Evolutionary conservation across 2,329 filamentous ascomycete species (phyloP).

Genomic region (Stagonosporopsis cucurbitacearum): DNA sequence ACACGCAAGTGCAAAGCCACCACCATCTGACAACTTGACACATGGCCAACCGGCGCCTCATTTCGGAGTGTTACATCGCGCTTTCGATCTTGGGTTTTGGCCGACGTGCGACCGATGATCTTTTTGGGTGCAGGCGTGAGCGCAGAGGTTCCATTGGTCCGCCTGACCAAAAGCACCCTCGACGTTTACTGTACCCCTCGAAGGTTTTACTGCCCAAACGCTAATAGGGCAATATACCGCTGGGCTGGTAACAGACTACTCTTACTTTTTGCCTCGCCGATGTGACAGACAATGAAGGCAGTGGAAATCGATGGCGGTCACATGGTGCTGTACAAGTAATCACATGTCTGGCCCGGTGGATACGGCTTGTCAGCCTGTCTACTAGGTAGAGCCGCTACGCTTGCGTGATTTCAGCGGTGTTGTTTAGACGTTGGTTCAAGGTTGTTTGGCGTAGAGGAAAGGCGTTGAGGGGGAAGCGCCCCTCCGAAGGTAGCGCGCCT

Average conservation of each 20-base stretch:
- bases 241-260: constrained; percentile 12
- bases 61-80: constrained; percentile 31
- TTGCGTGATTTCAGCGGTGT: constrained; percentile 6
- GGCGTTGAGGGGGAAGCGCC: constrained; percentile 11
- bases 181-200: constrained; percentile 1
- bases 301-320: constrained; percentile 5
- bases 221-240: constrained; percentile 15
- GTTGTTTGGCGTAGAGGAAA: constrained; percentile 7
- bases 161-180: constrained; percentile 18
- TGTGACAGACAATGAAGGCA: constrained; percentile 1
- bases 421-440: constrained; percentile 17
- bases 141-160: constrained; percentile 21
- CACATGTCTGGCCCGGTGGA: constrained; percentile 6
- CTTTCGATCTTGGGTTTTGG: constrained; percentile 12
- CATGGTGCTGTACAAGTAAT: background rate
- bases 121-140: constrained; percentile 2
- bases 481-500: constrained; percentile 4
- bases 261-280: constrained; percentile 18
- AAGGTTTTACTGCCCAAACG: constrained; percentile 13
- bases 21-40: constrained; percentile 20
- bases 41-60: constrained; percentile 21
- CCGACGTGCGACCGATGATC: constrained; percentile 10
- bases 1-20: constrained; percentile 20
- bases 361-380: too few relatives aligned
- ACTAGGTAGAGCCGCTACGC: background rate